Conservation (phyloP, 2,329 filamentous ascomycete genomes). For the Hortaea werneckii region DNA sequence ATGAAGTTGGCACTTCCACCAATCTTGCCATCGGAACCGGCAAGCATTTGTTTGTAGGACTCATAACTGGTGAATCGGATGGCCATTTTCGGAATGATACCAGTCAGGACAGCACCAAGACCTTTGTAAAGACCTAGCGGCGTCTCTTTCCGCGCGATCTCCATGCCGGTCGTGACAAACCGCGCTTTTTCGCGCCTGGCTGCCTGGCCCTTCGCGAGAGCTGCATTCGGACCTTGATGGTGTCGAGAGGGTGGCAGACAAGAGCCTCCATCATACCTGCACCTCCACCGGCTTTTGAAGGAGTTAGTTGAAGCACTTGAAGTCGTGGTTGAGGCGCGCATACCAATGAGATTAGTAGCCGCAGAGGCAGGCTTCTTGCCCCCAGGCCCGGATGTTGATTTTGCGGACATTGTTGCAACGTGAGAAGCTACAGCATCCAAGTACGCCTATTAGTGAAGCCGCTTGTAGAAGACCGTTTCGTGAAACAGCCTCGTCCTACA, state of each 20-base stretch:
- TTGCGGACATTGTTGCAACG: conserved; percentile 45
- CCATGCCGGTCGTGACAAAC: conserved; percentile 72
- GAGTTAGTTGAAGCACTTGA: neutral
- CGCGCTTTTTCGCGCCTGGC: conserved; percentile 72
- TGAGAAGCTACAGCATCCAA: neutral
- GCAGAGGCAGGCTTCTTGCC: conserved; percentile 72
- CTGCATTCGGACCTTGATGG: conserved; percentile 99
- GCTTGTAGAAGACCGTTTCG: neutral
- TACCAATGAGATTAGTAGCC: conserved; percentile 86
- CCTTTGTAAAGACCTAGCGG: conserved; percentile 94
- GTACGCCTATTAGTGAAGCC: neutral
- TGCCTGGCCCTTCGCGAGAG: conserved; percentile 75
- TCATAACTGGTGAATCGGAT: conserved; percentile 98
- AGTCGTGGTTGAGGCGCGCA: conserved; percentile 18
- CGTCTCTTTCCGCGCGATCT: conserved; percentile 84
- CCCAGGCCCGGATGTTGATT: conserved; percentile 44
- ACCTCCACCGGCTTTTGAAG: conserved; percentile 68
- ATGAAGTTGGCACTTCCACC: conserved; percentile 63
- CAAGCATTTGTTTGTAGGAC: conserved; percentile 77
- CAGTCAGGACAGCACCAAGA: conserved; percentile 88
- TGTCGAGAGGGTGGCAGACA: conserved; percentile 89
- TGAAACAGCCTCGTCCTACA: neutral
- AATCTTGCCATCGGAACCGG: conserved; percentile 56
- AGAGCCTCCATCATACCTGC: conserved; percentile 99
- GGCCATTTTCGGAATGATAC: conserved; percentile 98